Evolutionary conservation across 2,329 filamentous ascomycete species (phyloP), one percentile per base, ranked within the genome.

Genomic region (Fusarium pseudocircinatum): DNA sequence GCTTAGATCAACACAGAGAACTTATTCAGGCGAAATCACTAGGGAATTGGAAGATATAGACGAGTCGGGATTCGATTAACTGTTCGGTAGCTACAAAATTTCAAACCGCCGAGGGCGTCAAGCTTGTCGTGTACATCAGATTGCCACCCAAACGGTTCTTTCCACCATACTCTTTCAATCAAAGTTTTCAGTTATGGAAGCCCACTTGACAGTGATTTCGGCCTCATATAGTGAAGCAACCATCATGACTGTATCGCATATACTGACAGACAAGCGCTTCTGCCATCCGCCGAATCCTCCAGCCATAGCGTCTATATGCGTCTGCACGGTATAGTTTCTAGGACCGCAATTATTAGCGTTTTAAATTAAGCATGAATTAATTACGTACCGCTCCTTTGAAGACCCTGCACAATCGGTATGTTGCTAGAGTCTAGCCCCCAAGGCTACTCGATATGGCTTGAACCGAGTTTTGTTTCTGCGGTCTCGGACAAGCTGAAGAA

Each of bases 311-410:
- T 24, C n/a, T 24, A 8, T 24, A 3, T 14, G 28, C 12, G 4
- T 32, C 47, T 32, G 11, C 11, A 34, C 34, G 15, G 18, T 24
- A 18, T 5, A 2, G 12, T 14, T 3, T 8, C 16, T 24, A 4
- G 8, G 16, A 24, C 4, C 6, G 20, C 6, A 18, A 34, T 0
- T 34, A 6, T 14, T 10, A 18, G 16, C 8, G 2, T 24, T 2
- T 9, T 32, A 15, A 24, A 13, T 5, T 6, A 20, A 34, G 20
- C 4, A 11, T 7, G 11, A 34, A 34, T 8, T 20, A 11, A 12
- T 11, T 26, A 24, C 8, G 16, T 9, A 26, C 30, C 18, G 16
- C 12, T 24, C 12, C 16, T 24, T 18, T 34, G 30, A 18, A 6
- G 4, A 5, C 6, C 6, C 4, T 50, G 30, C 9, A 20, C 30